Evolutionary conservation across 148 eudicot species (phyloP), one percentile per base, ranked within the genome.

Genomic region (Chenopodium berlandieri): DNA sequence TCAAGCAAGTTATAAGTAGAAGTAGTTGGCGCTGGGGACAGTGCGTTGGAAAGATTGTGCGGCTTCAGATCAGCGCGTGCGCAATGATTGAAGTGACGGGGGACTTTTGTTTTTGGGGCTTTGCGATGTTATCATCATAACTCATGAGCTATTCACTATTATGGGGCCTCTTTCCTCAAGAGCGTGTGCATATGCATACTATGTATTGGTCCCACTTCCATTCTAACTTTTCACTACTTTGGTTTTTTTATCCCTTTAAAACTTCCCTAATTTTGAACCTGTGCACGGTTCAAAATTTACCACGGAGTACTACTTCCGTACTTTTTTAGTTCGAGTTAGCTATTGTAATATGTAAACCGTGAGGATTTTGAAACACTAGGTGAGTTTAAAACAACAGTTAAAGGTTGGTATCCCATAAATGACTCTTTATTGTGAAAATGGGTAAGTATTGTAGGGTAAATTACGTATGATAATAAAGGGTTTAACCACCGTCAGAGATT

Each of bases 11-110:
- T 62, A 62, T 62, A 20, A 62, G 7, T 68, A 68, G 34, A 4
- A 74, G 32, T 25, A 66, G 78, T 75, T 73, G 75, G 75, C 34
- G 4, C 16, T 68, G 78, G 78, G 78, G 69, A 68, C 25, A 14
- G 69, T 75, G 85, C 48, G 75, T 73, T 79, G 70, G 78, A 70
- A 78, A 82, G 64, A 82, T 30, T 25, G 85, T 79, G 82, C 79
- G 77, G 85, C 82, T 27, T 77, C 75, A 71, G 69, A 82, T 66
- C 32, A 68, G 71, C 75, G 82, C 82, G 85, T 83, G 85, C 65
- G 82, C 78, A 78, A 83, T 83, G 85, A 83, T 78, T 83, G 78
- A 79, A 37, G 54, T 83, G 68, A 52, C 14, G 67, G 52, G 72
- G 69, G 77, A 11, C 67, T 47, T 71, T 80, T 32, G 17, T 67